phyloP scores from a whole-genome alignment of 306 rosid species.

The Pachyrhizus erosus region DNA sequence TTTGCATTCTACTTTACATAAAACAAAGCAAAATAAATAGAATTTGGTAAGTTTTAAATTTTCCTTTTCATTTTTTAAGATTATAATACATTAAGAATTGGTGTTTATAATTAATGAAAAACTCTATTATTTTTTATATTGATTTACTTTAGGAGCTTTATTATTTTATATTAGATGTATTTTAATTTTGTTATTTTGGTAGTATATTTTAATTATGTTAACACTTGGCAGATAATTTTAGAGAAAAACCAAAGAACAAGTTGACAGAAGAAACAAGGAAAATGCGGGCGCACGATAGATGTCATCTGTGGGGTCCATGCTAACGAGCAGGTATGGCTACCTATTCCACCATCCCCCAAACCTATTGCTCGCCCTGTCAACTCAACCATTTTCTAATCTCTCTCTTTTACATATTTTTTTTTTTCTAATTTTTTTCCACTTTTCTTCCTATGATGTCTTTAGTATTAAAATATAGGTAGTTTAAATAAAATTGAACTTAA shows the following conservation, averaged over 20 bases:
- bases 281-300: slow-evolving; percentile 60
- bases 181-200: too few species aligned
- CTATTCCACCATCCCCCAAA: slow-evolving; percentile 58
- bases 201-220: not conserved
- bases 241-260: not conserved
- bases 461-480: not conserved
- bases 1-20: not conserved
- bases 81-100: not conserved
- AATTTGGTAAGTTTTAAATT: not conserved
- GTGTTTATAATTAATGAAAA: not conserved
- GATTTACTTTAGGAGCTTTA: not conserved
- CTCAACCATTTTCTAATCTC: slow-evolving; percentile 33
- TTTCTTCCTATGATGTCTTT: not conserved
- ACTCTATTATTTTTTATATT: not conserved
- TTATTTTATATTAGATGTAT: not conserved
- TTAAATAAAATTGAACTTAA: not conserved
- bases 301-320: slow-evolving; percentile 56
- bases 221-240: slow-evolving; percentile 30
- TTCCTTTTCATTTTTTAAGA: not conserved
- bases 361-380: slow-evolving; percentile 57
- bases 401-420: not conserved
- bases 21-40: not conserved
- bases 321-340: slow-evolving; percentile 61
- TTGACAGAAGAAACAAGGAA: slow-evolving; percentile 47
- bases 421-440: not conserved